These are phyloP conservation scores for Podospora conica DNA, from an alignment of 495 filamentous ascomycete species.

Conservation along the genomic window DNA sequence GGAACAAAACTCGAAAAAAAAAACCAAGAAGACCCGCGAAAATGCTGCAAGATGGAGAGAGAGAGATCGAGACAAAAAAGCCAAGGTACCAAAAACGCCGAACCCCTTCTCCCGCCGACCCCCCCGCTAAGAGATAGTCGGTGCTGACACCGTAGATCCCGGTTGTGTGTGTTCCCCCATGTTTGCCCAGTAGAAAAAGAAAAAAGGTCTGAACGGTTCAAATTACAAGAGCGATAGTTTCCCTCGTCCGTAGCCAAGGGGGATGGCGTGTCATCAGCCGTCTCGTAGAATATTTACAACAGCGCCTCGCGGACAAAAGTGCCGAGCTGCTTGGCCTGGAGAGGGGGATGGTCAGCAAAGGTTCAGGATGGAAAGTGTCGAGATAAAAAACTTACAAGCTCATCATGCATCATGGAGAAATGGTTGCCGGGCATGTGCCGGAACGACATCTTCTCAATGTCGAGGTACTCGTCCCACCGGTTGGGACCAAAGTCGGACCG, in stretches of 20 bases:
- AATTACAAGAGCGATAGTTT: background rate
- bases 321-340: conserved; percentile 37
- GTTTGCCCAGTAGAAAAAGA: background rate
- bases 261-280: background rate
- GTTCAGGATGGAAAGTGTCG: background rate
- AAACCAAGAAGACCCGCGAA: background rate
- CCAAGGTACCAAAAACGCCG: background rate
- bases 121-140: background rate
- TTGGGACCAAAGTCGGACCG: conserved; percentile 71
- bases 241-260: background rate
- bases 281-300: background rate
- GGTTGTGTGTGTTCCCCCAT: background rate
- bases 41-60: background rate
- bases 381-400: conserved; percentile 38
- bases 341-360: background rate
- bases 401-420: conserved; percentile 65
- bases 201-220: background rate
- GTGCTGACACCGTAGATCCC: background rate
- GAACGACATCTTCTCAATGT: conserved; percentile 55
- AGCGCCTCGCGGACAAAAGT: conserved; percentile 34
- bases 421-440: conserved; percentile 62
- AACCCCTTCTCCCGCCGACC: background rate
- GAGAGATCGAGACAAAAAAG: background rate
- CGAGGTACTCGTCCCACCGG: conserved; percentile 71
- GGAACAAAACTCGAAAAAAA: background rate